Evolutionary conservation across 345 rosid species (phyloP), one percentile per base, ranked within the genome.

Genomic region (Salix arbutifolia): DNA sequence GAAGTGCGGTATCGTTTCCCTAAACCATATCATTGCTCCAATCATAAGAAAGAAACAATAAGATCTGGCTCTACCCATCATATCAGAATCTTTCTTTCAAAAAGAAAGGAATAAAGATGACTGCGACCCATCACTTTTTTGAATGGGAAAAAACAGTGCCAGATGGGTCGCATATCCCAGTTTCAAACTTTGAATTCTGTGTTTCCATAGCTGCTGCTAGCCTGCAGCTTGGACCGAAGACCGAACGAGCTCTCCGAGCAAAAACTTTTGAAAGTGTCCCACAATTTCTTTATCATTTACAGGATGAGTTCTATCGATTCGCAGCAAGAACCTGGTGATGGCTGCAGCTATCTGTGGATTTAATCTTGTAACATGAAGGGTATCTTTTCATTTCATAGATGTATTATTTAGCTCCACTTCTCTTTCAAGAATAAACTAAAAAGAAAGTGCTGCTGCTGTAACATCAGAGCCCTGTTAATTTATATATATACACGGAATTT

Each of bases 91-190:
- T 52, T 68, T 50, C 71, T 77, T 68, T 67, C 5, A 17, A 28
- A 80, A 80, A 68, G 74, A 50, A 79, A 71, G 74, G 86, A 83
- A 79, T 78, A 81, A 85, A 81, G 80, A 69, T 7, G 82, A 48
- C 13, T 28, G 44, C 7, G 79, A 64, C 77, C 83, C 83, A 71
- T 74, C 70, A 26, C 40, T 68, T 76, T 37, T 35, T 33, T 23
- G 46, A 9, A 67, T n/a, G 25, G 52, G 48, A 50, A 75, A 40
- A 48, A 67, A 8, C 56, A 16, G 28, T 48, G 71, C 28, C 4
- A 66, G 50, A 37, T 14, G 56, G 74, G 58, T 65, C 13, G 12
- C 85, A 58, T 52, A 76, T 76, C 78, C 78, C 81, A 30, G 77
- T 52, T 72, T 79, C 69, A 66, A 78, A 75, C 50, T 28, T 48